Evolutionary conservation across 495 filamentous ascomycete genomes (phyloP).

Genomic region (Opeltia flavorubescens): DNA sequence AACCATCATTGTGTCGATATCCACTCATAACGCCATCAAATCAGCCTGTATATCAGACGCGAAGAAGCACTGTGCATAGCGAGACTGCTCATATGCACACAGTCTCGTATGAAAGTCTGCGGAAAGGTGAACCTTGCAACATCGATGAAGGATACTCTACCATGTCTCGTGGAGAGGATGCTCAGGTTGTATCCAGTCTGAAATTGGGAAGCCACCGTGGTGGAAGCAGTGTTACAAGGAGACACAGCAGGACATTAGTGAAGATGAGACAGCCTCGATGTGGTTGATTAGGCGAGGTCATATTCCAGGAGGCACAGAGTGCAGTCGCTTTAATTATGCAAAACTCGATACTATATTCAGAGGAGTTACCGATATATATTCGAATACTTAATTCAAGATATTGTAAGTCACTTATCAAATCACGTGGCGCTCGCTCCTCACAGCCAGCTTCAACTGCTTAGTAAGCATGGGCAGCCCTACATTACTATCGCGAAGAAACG

Average conservation of each 20-base stretch:
- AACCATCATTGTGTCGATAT: slow-evolving; percentile 3
- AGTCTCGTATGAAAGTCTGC: background rate
- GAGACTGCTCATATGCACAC: background rate
- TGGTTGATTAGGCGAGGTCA: too few relatives aligned
- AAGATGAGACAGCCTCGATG: slow-evolving; percentile 7
- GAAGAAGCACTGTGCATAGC: background rate
- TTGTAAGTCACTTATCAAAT: too few relatives aligned
- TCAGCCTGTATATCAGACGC: background rate
- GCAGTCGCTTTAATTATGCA: too few relatives aligned
- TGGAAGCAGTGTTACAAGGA: background rate
- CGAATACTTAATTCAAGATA: too few relatives aligned
- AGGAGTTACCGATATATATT: too few relatives aligned
- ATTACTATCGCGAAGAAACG: too few relatives aligned
- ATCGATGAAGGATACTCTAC: background rate
- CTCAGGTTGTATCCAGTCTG: background rate
- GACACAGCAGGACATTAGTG: slow-evolving; percentile 7
- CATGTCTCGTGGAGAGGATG: background rate
- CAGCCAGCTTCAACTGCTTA: too few relatives aligned
- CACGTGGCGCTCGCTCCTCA: too few relatives aligned
- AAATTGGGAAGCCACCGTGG: background rate
- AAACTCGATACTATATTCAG: too few relatives aligned
- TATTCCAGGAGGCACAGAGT: too few relatives aligned
- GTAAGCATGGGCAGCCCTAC: too few relatives aligned
- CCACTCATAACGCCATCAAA: background rate
- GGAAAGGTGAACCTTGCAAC: background rate